Conservation (phyloP, 1,139 yeast species). For the Geotrichum bryndzae region DNA sequence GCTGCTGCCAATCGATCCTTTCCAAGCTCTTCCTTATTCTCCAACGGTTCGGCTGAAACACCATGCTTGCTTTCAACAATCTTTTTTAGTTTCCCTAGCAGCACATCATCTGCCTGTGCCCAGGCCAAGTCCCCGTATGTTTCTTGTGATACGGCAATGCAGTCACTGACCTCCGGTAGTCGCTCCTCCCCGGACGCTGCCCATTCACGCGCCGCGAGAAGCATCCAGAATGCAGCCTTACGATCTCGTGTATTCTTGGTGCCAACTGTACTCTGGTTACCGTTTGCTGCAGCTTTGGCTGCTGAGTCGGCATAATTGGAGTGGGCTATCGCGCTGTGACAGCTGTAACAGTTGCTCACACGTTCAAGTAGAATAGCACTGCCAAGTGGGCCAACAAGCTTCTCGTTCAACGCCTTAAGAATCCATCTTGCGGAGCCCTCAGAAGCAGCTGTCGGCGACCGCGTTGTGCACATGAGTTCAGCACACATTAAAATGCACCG, state of each 20-base stretch:
- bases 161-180: conserved; percentile 23
- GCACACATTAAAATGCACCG: conserved; percentile 41
- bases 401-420: conserved; percentile 34
- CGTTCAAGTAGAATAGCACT: conserved; percentile 47
- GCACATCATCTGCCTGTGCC: conserved; percentile 25
- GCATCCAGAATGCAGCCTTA: conserved; percentile 73
- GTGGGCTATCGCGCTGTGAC: conserved; percentile 22
- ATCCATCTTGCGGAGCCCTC: conserved; percentile 37
- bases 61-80: conserved; percentile 3
- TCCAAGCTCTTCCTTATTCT: not conserved
- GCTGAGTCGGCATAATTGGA: not conserved
- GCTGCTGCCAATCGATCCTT: not conserved
- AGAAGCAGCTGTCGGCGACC: conserved; percentile 31
- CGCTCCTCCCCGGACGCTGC: conserved; percentile 27
- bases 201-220: conserved; percentile 76
- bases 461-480: conserved; percentile 34
- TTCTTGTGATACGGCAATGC: conserved; percentile 21
- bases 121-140: conserved; percentile 29
- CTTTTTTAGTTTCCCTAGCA: conserved; percentile 16
- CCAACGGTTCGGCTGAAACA: not conserved
- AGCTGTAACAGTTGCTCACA: conserved; percentile 40
- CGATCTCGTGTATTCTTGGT: conserved; percentile 40
- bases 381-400: conserved; percentile 37
- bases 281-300: not conserved
- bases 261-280: not conserved